Evolutionary conservation across 2,329 filamentous ascomycete genomes (phyloP).

Genomic region (Fusarium albidum): DNA sequence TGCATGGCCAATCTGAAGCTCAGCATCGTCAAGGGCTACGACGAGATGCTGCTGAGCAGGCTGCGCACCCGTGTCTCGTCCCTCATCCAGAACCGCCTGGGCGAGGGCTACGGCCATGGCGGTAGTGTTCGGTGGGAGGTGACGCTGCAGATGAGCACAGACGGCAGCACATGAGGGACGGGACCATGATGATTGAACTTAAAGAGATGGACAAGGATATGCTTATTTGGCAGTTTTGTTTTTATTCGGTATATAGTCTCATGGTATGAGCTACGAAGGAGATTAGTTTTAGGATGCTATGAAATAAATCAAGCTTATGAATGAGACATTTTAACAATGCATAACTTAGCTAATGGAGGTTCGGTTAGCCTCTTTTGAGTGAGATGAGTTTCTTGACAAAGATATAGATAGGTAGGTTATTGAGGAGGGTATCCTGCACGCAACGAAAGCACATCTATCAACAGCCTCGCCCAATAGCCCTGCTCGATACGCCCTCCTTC

Average conservation of each 20-base stretch:
- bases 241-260: no score
- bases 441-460: conserved; percentile 33
- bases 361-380: no score
- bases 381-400: neutral
- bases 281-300: no score
- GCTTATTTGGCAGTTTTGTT: neutral
- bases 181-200: neutral
- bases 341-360: neutral
- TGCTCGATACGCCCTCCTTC: conserved; percentile 14
- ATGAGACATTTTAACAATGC: neutral
- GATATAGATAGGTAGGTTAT: conserved; percentile 23
- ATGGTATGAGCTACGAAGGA: no score
- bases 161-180: conserved; percentile 34
- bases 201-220: conserved; percentile 1
- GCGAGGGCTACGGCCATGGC: conserved; percentile 85
- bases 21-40: conserved; percentile 68
- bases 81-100: conserved; percentile 84
- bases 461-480: conserved; percentile 25
- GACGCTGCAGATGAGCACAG: conserved; percentile 76
- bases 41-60: conserved; percentile 75
- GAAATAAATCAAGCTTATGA: no score
- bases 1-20: conserved; percentile 96
- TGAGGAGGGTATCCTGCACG: conserved; percentile 44
- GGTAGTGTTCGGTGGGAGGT: conserved; percentile 91
- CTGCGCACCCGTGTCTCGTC: conserved; percentile 79